These are phyloP conservation scores for Hygrocybe punicea DNA, from an alignment of 768 basidiomycete species.

Conservation along the genomic window DNA sequence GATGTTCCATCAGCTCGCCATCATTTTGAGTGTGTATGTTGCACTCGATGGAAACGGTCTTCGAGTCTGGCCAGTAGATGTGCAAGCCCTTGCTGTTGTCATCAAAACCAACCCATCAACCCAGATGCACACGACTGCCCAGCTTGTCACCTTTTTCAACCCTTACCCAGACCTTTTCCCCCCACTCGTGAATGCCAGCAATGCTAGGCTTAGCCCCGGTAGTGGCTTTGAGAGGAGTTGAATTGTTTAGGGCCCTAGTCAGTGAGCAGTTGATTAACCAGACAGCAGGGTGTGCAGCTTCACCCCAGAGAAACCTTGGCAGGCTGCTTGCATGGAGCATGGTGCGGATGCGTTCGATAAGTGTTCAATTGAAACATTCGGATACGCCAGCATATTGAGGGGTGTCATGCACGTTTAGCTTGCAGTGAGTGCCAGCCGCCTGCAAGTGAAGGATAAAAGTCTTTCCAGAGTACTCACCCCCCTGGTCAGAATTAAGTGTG, in stretches of 20 bases:
- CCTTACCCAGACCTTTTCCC: conserved; percentile 33
- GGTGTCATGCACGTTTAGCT: conserved; percentile 34
- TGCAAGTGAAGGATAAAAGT: conserved; percentile 23
- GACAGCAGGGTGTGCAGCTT: conserved; percentile 31
- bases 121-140: conserved; percentile 14
- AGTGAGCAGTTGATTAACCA: conserved; percentile 37
- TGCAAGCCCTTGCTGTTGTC: conserved; percentile 23
- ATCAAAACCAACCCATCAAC: conserved; percentile 26
- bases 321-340: conserved; percentile 30
- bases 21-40: conserved; percentile 25
- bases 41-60: conserved; percentile 27
- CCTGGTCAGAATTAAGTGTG: too few relatives aligned
- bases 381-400: conserved; percentile 34
- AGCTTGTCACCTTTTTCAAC: conserved; percentile 26
- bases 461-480: not conserved
- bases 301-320: conserved; percentile 39
- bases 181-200: conserved; percentile 29
- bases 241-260: conserved; percentile 24
- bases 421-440: conserved; percentile 25
- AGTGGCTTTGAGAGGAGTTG: conserved; percentile 12
- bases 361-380: conserved; percentile 28
- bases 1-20: conserved; percentile 9
- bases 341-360: conserved; percentile 21
- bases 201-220: conserved; percentile 32
- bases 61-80: conserved; percentile 34